A percentile compares a stretch with the other conserved stretches of the same genome.
These are phyloP conservation scores for Hippophae tibetana DNA, from an alignment of 306 rosid genomes.

Conservation along the genomic window DNA sequence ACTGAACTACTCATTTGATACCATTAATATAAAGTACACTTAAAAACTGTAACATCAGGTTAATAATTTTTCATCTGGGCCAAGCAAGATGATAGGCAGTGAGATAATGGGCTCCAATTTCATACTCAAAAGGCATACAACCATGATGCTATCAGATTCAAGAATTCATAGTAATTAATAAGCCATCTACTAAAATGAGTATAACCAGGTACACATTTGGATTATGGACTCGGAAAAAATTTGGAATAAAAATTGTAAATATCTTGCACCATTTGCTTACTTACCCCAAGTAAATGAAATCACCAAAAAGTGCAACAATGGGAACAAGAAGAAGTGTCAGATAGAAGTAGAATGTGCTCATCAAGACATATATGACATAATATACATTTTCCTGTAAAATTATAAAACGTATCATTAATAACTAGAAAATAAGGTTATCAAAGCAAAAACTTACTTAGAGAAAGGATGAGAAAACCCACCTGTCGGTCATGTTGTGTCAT, in stretches of 20 bases:
- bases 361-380: conserved; percentile 71
- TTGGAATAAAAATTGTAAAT: not conserved
- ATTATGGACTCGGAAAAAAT: not conserved
- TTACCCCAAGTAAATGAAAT: conserved; percentile 88
- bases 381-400: conserved; percentile 75
- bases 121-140: too few species aligned
- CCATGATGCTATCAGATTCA: too few species aligned
- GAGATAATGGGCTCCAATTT: too few species aligned
- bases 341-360: conserved; percentile 85
- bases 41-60: too few species aligned
- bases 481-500: conserved; percentile 52
- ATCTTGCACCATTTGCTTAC: conserved; percentile 28
- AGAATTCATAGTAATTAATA: too few species aligned
- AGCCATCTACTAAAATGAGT: too few species aligned
- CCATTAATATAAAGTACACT: too few species aligned
- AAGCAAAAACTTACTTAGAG: not conserved
- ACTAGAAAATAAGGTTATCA: conserved; percentile 5
- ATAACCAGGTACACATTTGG: too few species aligned
- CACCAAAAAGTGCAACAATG: conserved; percentile 69
- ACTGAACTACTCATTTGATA: too few species aligned
- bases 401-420: conserved; percentile 8
- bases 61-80: too few species aligned
- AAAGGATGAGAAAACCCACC: conserved; percentile 34
- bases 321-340: conserved; percentile 70
- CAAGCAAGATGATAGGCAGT: too few species aligned